Conservation (phyloP, 805 yeast species). For the Brettanomyces custersianus region DNA sequence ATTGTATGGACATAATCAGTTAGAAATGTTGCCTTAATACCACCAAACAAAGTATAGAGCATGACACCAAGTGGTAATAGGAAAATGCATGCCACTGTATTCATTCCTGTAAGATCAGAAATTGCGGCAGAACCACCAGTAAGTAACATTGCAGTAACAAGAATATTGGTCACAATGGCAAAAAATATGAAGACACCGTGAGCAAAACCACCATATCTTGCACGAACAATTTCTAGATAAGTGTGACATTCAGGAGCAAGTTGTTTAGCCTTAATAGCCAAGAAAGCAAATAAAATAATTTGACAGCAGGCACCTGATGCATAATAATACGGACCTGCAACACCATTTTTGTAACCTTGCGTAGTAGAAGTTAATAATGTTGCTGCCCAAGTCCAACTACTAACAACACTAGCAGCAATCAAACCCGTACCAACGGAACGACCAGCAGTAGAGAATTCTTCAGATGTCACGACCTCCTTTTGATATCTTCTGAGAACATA, state of each 20-base stretch:
- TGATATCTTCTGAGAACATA: conserved; percentile 67
- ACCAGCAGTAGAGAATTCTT: conserved; percentile 91
- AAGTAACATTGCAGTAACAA: conserved; percentile 87
- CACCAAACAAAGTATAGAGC: conserved; percentile 70
- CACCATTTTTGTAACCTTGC: conserved; percentile 70
- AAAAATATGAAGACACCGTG: conserved; percentile 67
- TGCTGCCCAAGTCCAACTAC: conserved; percentile 94
- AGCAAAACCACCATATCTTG: conserved; percentile 70
- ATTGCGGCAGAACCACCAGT: conserved; percentile 89
- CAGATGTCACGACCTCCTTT: conserved; percentile 81
- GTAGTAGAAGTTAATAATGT: conserved; percentile 69
- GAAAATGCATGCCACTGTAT: conserved; percentile 73
- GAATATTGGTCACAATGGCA: conserved; percentile 79
- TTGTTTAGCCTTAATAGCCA: conserved; percentile 83
- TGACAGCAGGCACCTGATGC: conserved; percentile 92
- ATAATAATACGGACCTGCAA: conserved; percentile 68
- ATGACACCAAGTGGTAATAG: conserved; percentile 76
- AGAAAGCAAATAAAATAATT: conserved; percentile 73
- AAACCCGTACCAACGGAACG: conserved; percentile 78
- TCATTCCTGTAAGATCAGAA: conserved; percentile 67
- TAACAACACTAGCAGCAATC: conserved; percentile 83
- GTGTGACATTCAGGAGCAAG: conserved; percentile 91
- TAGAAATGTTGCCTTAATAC: conserved; percentile 72
- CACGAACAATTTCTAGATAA: conserved; percentile 73
- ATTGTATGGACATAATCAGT: conserved; percentile 80